phyloP scores from a whole-genome alignment of 257 asterid genomes.

The Fraxinus anomala region DNA sequence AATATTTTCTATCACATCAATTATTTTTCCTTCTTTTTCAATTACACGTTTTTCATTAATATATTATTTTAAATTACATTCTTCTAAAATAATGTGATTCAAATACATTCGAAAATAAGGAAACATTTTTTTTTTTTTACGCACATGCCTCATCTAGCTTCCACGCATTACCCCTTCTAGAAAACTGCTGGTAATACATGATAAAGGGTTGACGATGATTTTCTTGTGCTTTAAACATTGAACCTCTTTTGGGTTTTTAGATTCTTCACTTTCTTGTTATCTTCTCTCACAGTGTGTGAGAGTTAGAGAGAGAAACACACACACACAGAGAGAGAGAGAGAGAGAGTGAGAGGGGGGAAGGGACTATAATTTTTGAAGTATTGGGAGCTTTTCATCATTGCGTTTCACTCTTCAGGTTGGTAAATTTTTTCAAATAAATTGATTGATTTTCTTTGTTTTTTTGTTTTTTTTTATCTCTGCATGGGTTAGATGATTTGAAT shows the following conservation, averaged over 20 bases:
- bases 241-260: constrained; percentile 23
- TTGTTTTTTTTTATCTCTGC: background rate
- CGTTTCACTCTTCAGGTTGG: constrained; percentile 49
- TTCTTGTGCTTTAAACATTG: constrained; percentile 34
- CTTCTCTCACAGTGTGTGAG: background rate
- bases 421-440: constrained; percentile 15
- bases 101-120: too few relatives aligned
- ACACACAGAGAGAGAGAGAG: too few relatives aligned
- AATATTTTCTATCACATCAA: too few relatives aligned
- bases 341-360: background rate
- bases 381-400: constrained; percentile 57
- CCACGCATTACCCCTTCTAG: too few relatives aligned
- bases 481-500: constrained; percentile 29
- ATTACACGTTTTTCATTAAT: too few relatives aligned
- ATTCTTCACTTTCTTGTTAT: constrained; percentile 21
- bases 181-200: too few relatives aligned
- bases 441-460: constrained; percentile 21
- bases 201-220: constrained; percentile 36
- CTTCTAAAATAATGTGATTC: too few relatives aligned
- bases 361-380: constrained; percentile 30
- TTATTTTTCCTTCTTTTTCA: too few relatives aligned
- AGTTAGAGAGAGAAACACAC: background rate
- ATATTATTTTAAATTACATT: too few relatives aligned
- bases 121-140: too few relatives aligned
- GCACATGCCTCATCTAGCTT: too few relatives aligned